Evolutionary conservation across 2,329 filamentous ascomycete species (phyloP).

Genomic region (Colletotrichum sp.): DNA sequence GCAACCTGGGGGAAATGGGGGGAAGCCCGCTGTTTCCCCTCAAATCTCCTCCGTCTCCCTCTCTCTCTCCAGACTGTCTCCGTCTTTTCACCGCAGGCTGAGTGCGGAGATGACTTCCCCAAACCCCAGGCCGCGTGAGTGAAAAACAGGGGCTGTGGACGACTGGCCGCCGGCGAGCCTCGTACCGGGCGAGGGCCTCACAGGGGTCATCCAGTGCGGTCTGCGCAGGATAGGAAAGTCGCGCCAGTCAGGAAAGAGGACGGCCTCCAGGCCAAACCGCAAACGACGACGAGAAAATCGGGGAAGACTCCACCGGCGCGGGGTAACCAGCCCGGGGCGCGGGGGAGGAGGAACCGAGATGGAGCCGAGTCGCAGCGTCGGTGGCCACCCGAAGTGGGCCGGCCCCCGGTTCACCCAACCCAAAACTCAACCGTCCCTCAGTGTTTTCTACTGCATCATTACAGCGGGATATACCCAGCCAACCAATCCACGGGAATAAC

Average conservation of each 20-base stretch:
- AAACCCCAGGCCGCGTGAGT: background rate
- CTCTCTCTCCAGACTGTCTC: background rate
- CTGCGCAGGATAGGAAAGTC: background rate
- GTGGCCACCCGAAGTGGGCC: background rate
- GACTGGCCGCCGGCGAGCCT: background rate
- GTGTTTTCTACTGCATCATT: background rate
- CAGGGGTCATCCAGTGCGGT: background rate
- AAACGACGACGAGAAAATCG: background rate
- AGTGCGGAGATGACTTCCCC: slow-evolving; percentile 17
- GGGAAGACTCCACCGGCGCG: slow-evolving; percentile 14
- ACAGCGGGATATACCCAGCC: background rate
- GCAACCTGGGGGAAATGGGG: background rate
- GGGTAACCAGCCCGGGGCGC: slow-evolving; percentile 17
- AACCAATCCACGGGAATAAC: background rate
- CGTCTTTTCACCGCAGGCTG: background rate
- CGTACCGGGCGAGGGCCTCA: background rate
- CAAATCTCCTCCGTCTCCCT: background rate
- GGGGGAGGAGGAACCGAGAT: slow-evolving; percentile 19
- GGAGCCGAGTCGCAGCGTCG: background rate
- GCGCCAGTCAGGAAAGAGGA: background rate
- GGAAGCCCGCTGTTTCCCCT: slow-evolving; percentile 6
- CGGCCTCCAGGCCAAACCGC: background rate
- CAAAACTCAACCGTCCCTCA: background rate
- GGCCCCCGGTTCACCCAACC: background rate
- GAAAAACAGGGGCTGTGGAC: background rate